A percentile compares a stretch with the other conserved stretches of the same genome.
Evolutionary conservation across 805 yeast genomes (phyloP).

Genomic region (Candida ponderosae): DNA sequence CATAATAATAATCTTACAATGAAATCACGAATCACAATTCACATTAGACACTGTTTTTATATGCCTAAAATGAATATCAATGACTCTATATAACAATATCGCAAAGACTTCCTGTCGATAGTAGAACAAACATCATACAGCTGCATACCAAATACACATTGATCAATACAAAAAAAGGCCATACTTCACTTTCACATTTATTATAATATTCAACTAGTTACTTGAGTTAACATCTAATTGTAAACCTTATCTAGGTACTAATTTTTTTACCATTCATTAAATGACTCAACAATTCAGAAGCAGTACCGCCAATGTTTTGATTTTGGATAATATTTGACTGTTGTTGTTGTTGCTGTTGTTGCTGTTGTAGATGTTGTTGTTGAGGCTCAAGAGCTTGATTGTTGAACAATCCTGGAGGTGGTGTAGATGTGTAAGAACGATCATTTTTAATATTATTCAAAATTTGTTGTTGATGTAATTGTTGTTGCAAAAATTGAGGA

Average conservation of each 20-base stretch:
- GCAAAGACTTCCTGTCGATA: no score
- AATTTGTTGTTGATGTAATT: conserved; percentile 21
- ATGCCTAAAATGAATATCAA: no score
- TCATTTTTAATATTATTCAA: conserved; percentile 18
- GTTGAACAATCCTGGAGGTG: conserved; percentile 65
- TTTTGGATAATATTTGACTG: conserved; percentile 4
- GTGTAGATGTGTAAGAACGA: conserved; percentile 38
- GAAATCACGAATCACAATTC: no score
- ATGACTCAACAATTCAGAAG: conserved; percentile 77
- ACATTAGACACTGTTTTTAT: no score
- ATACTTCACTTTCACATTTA: no score
- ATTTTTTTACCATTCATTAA: conserved; percentile 70
- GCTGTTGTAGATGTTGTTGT: conserved; percentile 15
- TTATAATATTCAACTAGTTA: no score
- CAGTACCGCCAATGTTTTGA: conserved; percentile 34
- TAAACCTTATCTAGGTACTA: conserved; percentile 16
- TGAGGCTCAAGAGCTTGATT: conserved; percentile 8
- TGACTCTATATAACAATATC: no score
- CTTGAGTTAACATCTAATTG: no score
- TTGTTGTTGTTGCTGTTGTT: conserved; percentile 2
- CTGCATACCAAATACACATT: no score
- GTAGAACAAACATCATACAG: no score
- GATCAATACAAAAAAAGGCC: no score
- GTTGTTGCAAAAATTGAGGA: conserved; percentile 19
- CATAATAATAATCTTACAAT: no score